Base-by-base conservation (phyloP, 371 early-diverging fungal species). In the Ecytonucleospora hepatopenaei region DNA sequence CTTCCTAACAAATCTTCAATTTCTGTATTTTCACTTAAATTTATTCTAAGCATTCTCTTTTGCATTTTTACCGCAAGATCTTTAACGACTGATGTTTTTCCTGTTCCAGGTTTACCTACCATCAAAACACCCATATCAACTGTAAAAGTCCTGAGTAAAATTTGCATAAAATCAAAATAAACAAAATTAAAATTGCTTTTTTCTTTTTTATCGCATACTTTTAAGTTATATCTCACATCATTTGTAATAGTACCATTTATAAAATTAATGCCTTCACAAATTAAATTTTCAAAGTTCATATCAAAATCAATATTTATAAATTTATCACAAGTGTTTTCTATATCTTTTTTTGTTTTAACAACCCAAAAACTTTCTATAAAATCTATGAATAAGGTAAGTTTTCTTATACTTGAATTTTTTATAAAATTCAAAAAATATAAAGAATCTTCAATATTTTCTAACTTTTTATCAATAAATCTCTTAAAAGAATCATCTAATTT, bases 1-100 rank as follows among this genome's bases (percentile, higher is more conserved):
- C 65, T 67, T 62, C 99, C 99, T 82, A 95, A 90, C 46, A 99
- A 82, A 81, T 99, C 99, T 85, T 88, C 89, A 69, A 99, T 77
- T 76, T 99, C 99, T 0, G 98, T 97, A 75, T 97, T 94, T 69
- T 96, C 97, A 24, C 90, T 90, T 63, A 99, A 80, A 79, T 97
- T 99, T 82, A 99, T 91, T 68, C 97, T 86, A 46, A 92, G 88
- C 19, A 92, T 77, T 1, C 80, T 82, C 61, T 88, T 86, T 0
- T 90, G 88, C 3, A 90, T 82, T 0, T 86, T 81, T 2, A 83
- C 82, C 1, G 92, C 92, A 53, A 96, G 77, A 4, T 89, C 85
- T 8, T 87, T 79, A 12, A 99, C 83, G 31, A 99, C 82, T 60
- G 88, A 87, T 0, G 96, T 95, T 76, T 99, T 99, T 67, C 99